Conservation (phyloP, 257 asterid species). For the Ehretia macrophylla region DNA sequence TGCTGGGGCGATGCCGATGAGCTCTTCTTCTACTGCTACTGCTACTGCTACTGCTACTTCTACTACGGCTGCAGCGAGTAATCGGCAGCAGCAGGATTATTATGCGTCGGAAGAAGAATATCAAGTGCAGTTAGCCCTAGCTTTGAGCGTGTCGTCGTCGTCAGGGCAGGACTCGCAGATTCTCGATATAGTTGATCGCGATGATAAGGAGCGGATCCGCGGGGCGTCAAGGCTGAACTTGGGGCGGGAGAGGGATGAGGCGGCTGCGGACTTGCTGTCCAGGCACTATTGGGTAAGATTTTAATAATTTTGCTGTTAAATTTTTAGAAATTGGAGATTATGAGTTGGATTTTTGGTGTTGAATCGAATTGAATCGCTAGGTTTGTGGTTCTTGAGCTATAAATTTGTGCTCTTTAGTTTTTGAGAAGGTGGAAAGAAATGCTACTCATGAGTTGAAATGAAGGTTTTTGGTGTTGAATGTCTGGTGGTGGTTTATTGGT, state of each 20-base stretch:
- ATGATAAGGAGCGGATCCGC: constrained; percentile 27
- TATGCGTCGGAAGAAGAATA: constrained; percentile 91
- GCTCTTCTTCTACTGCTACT: constrained; percentile 22
- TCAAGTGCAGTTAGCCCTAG: constrained; percentile 90
- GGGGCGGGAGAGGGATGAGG: constrained; percentile 36
- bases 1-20: neutral
- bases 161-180: constrained; percentile 44
- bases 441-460: neutral
- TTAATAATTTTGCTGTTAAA: neutral
- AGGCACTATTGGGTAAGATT: constrained; percentile 87
- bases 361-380: neutral
- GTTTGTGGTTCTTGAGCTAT: neutral
- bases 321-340: neutral
- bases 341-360: neutral
- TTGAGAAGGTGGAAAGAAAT: neutral
- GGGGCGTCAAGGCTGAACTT: constrained; percentile 14
- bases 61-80: constrained; percentile 16
- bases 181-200: constrained; percentile 32
- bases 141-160: constrained; percentile 80
- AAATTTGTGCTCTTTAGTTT: neutral
- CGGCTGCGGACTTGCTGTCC: constrained; percentile 80
- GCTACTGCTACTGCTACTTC: constrained; percentile 14
- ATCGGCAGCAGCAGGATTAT: constrained; percentile 62
- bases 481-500: no score
- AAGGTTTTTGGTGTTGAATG: neutral